phyloP scores from a whole-genome alignment of 768 basidiomycete species.

The Dentipellis fragilis region DNA sequence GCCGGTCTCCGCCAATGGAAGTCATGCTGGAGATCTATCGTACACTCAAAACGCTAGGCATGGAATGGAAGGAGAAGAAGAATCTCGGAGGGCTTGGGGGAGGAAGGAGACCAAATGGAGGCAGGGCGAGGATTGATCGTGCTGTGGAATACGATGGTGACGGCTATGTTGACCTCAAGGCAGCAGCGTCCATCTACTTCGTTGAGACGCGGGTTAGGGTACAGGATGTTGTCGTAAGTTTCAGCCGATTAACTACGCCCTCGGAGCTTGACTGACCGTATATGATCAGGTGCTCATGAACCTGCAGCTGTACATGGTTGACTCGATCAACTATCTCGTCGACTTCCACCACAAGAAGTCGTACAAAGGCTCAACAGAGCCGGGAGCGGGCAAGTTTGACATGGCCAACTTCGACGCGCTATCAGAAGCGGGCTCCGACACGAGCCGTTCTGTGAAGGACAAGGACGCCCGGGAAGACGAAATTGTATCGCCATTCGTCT shows the following conservation, averaged over 20 bases:
- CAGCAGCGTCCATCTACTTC: conserved; percentile 76
- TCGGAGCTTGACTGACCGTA: conserved; percentile 1
- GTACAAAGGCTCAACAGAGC: conserved; percentile 64
- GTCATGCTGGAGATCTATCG: conserved; percentile 98
- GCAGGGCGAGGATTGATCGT: conserved; percentile 44
- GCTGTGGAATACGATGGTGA: conserved; percentile 51
- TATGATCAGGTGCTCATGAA: conserved; percentile 81
- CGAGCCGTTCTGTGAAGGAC: conserved; percentile 45
- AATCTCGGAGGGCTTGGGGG: conserved; percentile 66
- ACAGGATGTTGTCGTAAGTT: conserved; percentile 81
- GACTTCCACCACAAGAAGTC: conserved; percentile 98
- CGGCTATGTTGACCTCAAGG: conserved; percentile 48
- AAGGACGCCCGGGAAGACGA: conserved; percentile 49
- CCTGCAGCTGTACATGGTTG: conserved; percentile 93
- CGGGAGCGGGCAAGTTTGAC: conserved; percentile 63
- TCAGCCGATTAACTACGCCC: background rate
- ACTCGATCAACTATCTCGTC: conserved; percentile 91
- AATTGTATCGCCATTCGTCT: conserved; percentile 81
- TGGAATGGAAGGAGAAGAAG: conserved; percentile 96
- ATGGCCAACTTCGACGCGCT: conserved; percentile 43
- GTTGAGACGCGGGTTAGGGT: conserved; percentile 89
- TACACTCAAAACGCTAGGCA: conserved; percentile 78
- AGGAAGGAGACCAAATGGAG: conserved; percentile 19
- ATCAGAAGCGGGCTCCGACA: conserved; percentile 46
- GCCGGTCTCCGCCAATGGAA: conserved; percentile 93